These are phyloP conservation scores for Magnolia officinalis DNA, from an alignment of 164 flowering plant genomes.

Conservation along the genomic window DNA sequence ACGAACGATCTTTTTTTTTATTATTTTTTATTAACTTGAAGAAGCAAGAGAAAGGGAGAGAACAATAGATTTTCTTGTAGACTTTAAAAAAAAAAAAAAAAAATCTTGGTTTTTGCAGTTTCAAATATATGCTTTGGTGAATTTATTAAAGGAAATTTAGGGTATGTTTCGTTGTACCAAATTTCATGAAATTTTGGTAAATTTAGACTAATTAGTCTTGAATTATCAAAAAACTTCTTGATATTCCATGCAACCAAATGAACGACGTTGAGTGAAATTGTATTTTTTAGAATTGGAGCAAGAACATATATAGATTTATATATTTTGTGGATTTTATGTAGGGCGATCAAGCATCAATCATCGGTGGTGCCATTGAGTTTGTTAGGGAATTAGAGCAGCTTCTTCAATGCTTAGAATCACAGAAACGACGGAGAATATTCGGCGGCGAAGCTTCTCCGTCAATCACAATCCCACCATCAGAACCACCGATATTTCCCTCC, in stretches of 20 bases:
- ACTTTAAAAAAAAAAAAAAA: no score
- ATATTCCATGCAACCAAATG: no score
- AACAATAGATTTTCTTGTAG: neutral
- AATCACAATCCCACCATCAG: conserved; percentile 26
- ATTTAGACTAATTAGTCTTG: no score
- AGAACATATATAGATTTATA: neutral
- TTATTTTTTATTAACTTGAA: no score
- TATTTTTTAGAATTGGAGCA: neutral
- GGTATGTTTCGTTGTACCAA: no score
- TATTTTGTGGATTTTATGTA: conserved; percentile 16
- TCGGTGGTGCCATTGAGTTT: conserved; percentile 96
- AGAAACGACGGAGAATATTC: conserved; percentile 68
- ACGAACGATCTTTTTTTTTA: no score
- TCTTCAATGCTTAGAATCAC: conserved; percentile 87
- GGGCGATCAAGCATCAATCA: conserved; percentile 99
- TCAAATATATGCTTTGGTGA: neutral
- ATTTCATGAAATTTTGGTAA: no score
- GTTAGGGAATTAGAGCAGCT: conserved; percentile 93
- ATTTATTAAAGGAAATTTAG: no score
- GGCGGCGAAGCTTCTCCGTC: conserved; percentile 32
- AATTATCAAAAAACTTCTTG: no score
- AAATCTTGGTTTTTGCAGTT: neutral
- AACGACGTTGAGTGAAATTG: no score
- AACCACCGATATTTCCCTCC: conserved; percentile 42
- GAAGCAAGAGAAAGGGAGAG: no score